Percentiles rank a stretch among this genome's conserved stretches.
These are phyloP conservation scores for Metarhizium anisopliae DNA, from an alignment of 2,329 filamentous ascomycete genomes.

Conservation along the genomic window DNA sequence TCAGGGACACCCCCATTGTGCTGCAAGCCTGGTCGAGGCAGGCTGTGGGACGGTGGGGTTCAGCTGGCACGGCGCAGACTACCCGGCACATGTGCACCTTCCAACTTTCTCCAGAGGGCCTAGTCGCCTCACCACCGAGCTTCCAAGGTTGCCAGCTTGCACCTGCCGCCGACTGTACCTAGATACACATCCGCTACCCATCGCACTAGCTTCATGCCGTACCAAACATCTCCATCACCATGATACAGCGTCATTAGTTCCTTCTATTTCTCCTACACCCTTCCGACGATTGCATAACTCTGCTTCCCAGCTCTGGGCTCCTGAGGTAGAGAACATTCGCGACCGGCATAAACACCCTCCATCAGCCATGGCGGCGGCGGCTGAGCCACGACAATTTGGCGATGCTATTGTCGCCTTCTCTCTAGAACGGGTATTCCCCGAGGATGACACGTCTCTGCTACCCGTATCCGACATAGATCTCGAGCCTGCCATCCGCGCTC, in stretches of 20 bases:
- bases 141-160: background rate
- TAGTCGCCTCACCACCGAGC: background rate
- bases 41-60: too few species aligned
- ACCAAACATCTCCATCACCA: background rate
- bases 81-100: too few species aligned
- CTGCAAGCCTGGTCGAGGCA: background rate
- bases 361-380: slow-evolving; percentile 20
- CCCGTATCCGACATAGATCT: slow-evolving; percentile 29
- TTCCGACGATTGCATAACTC: background rate
- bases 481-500: slow-evolving; percentile 29
- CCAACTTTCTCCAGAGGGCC: too few species aligned
- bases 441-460: slow-evolving; percentile 26
- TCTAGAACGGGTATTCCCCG: slow-evolving; percentile 31
- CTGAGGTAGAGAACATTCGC: background rate
- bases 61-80: too few species aligned
- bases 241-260: background rate
- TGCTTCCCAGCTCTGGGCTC: background rate
- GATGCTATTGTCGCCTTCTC: slow-evolving; percentile 32
- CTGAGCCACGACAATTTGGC: slow-evolving; percentile 24
- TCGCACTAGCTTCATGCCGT: background rate
- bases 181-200: background rate
- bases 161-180: background rate
- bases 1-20: background rate
- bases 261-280: background rate
- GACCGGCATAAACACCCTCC: background rate